These are phyloP conservation scores for Paralagenidium karlingii DNA, from an alignment of 352 stramenopile genomes.

Conservation along the genomic window DNA sequence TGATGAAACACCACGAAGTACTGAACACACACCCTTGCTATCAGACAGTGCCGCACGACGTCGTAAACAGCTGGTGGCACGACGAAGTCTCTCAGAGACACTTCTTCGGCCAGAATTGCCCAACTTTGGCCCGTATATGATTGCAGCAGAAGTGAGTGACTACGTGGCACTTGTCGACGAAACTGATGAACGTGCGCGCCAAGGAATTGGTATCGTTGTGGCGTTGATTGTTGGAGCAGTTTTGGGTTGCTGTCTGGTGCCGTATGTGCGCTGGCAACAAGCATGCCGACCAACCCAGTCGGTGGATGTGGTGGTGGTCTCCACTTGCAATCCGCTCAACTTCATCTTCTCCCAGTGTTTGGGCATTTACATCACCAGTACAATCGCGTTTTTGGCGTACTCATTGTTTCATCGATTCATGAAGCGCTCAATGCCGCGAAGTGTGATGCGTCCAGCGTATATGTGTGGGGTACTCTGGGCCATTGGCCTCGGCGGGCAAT, in stretches of 20 bases:
- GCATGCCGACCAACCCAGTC: conserved; percentile 22
- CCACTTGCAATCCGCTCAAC: conserved; percentile 66
- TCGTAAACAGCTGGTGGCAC: neutral
- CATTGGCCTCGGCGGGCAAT: conserved; percentile 45
- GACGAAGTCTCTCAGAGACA: conserved; percentile 29
- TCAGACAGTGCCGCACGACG: neutral
- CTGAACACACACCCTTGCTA: neutral
- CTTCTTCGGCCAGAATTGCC: conserved; percentile 62
- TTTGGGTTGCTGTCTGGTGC: conserved; percentile 62
- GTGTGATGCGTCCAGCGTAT: conserved; percentile 68
- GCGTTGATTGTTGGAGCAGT: conserved; percentile 56
- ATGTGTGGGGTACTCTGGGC: conserved; percentile 70
- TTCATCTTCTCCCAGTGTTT: conserved; percentile 79
- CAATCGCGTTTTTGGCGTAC: conserved; percentile 63
- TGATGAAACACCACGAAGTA: neutral
- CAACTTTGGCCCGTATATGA: conserved; percentile 74
- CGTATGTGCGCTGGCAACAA: conserved; percentile 67
- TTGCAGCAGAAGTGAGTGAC: conserved; percentile 44
- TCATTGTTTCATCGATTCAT: conserved; percentile 66
- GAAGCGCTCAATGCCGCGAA: conserved; percentile 61
- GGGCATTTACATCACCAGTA: conserved; percentile 68
- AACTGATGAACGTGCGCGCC: conserved; percentile 34
- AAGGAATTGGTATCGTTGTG: conserved; percentile 43
- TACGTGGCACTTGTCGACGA: conserved; percentile 38
- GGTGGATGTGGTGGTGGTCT: conserved; percentile 15